Conservation (phyloP, 2,329 filamentous ascomycete species). For the Davidsoniella eucalypti region DNA sequence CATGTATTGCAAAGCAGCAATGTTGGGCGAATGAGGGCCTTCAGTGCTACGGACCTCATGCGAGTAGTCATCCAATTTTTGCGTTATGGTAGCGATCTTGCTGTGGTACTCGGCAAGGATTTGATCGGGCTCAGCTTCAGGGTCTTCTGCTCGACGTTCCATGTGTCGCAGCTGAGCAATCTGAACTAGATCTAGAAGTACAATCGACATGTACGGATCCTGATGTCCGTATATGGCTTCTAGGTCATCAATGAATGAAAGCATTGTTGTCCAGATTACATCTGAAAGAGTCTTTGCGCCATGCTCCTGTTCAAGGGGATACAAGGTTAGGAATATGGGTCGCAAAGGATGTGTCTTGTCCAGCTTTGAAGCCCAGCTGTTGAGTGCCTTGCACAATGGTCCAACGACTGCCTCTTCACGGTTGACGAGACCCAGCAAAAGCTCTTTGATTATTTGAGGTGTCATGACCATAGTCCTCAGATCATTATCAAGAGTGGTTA, state of each 20-base stretch:
- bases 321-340: conserved; percentile 26
- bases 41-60: conserved; percentile 18
- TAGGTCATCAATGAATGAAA: conserved; percentile 27
- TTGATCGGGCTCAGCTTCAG: conserved; percentile 4
- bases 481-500: conserved; percentile 27
- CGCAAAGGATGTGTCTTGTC: conserved; percentile 27
- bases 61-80: conserved; percentile 16
- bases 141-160: no score
- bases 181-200: conserved; percentile 13
- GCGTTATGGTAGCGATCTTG: conserved; percentile 24
- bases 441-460: conserved; percentile 26
- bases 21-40: conserved; percentile 21
- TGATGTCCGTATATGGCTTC: conserved; percentile 28
- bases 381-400: conserved; percentile 29
- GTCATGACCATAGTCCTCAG: conserved; percentile 23
- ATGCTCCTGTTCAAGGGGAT: conserved; percentile 30
- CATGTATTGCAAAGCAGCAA: conserved; percentile 24
- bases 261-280: conserved; percentile 25
- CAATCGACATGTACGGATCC: conserved; percentile 27
- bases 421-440: conserved; percentile 28
- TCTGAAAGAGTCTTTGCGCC: conserved; percentile 27
- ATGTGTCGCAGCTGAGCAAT: neutral
- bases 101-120: conserved; percentile 24
- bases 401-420: conserved; percentile 29
- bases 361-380: conserved; percentile 26